phyloP scores from a whole-genome alignment of 805 yeast species.

The Yarrowia sp. region DNA sequence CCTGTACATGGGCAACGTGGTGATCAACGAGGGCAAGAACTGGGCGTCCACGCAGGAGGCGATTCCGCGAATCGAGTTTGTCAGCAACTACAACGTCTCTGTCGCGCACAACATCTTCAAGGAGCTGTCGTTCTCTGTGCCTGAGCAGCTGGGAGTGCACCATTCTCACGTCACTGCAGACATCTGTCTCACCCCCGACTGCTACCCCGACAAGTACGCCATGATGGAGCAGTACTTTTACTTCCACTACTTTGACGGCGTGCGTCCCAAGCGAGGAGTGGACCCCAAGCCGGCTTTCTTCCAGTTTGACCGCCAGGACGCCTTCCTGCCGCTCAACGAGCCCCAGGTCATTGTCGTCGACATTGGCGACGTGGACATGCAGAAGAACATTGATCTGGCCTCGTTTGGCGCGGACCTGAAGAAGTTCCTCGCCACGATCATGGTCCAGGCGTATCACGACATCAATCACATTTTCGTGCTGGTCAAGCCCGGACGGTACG shows the following conservation, averaged over 20 bases:
- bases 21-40: constrained; percentile 20
- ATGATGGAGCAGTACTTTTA: constrained; percentile 23
- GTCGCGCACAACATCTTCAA: neutral
- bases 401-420: constrained; percentile 5
- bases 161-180: constrained; percentile 5
- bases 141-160: constrained; percentile 11
- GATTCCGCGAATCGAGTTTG: constrained; percentile 27
- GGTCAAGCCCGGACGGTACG: constrained; percentile 23
- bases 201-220: constrained; percentile 13
- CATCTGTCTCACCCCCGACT: constrained; percentile 25
- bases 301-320: constrained; percentile 5
- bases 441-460: constrained; percentile 8
- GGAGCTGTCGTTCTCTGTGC: constrained; percentile 2
- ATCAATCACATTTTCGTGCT: constrained; percentile 23
- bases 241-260: constrained; percentile 26
- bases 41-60: constrained; percentile 18
- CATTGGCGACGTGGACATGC: constrained; percentile 24
- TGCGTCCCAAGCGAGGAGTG: constrained; percentile 12
- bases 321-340: neutral
- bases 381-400: neutral
- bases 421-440: constrained; percentile 11
- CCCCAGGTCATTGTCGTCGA: constrained; percentile 27
- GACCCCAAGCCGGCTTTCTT: constrained; percentile 22
- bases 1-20: constrained; percentile 21
- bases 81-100: constrained; percentile 21